These are phyloP conservation scores for Populus hybrid DNA, from an alignment of 441 rosid genomes.

Conservation along the genomic window DNA sequence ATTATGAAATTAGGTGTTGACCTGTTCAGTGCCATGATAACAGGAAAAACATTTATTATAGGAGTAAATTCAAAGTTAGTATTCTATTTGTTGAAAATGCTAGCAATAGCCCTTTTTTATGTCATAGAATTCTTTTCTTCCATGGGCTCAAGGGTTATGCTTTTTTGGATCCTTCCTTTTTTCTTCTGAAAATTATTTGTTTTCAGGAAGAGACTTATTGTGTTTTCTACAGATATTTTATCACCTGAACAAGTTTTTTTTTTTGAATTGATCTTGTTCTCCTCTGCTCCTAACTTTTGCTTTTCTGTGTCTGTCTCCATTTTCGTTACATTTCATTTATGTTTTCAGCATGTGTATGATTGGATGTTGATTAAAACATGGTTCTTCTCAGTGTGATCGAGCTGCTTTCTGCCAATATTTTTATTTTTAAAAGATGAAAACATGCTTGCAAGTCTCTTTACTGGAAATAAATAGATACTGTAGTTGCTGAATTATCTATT, in stretches of 20 bases:
- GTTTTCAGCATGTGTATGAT: background rate
- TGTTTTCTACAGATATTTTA: background rate
- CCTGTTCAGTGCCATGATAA: background rate
- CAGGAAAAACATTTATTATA: background rate
- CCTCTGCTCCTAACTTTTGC: background rate
- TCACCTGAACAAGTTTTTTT: background rate
- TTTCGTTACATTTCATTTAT: background rate
- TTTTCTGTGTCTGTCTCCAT: background rate
- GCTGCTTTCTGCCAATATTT: background rate
- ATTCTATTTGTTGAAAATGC: background rate
- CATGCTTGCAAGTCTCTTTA: slow-evolving; percentile 5
- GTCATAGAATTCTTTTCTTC: background rate
- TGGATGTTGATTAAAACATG: background rate
- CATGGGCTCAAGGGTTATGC: background rate
- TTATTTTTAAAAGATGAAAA: slow-evolving; percentile 1
- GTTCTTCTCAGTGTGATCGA: background rate
- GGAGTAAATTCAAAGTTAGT: background rate
- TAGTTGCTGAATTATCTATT: slow-evolving; percentile 14
- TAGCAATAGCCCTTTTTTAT: background rate
- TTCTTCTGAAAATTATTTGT: background rate
- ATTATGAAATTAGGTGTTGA: background rate
- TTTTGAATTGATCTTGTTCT: slow-evolving; percentile 1
- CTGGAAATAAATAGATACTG: background rate
- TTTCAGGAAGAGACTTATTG: background rate
- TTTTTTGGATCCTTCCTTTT: background rate